Conservation (phyloP, 176 grass and related monocot genomes). For the Melocanna baccifera region DNA sequence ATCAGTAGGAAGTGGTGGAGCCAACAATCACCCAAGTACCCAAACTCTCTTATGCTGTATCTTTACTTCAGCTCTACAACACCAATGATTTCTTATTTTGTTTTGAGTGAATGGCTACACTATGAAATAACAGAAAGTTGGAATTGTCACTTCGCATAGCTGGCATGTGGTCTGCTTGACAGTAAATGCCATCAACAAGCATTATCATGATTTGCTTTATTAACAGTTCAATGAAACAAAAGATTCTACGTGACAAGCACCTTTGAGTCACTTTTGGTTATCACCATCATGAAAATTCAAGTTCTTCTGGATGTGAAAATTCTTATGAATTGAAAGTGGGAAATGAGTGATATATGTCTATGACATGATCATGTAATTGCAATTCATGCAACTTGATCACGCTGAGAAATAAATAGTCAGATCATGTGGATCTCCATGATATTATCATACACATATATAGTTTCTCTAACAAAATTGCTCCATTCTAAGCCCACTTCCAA, state of each 20-base stretch:
- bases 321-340: background rate
- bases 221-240: background rate
- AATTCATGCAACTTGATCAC: background rate
- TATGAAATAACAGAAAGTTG: background rate
- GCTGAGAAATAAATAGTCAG: background rate
- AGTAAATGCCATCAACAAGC: too few relatives aligned
- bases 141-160: background rate
- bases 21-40: conserved; percentile 62
- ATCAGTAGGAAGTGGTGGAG: conserved; percentile 44
- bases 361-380: background rate
- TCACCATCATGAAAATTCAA: conserved; percentile 3
- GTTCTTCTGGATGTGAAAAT: background rate
- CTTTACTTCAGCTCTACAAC: background rate
- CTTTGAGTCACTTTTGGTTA: background rate
- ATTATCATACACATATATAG: background rate
- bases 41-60: conserved; percentile 5
- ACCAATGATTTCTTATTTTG: background rate
- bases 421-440: background rate
- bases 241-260: background rate
- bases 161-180: background rate
- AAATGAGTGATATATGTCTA: background rate
- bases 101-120: background rate
- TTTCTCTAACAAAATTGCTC: background rate
- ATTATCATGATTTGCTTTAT: background rate
- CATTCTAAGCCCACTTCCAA: background rate